Evolutionary conservation across 1,284 basidiomycete species (phyloP).

Genomic region (Rhodotorula sp.): DNA sequence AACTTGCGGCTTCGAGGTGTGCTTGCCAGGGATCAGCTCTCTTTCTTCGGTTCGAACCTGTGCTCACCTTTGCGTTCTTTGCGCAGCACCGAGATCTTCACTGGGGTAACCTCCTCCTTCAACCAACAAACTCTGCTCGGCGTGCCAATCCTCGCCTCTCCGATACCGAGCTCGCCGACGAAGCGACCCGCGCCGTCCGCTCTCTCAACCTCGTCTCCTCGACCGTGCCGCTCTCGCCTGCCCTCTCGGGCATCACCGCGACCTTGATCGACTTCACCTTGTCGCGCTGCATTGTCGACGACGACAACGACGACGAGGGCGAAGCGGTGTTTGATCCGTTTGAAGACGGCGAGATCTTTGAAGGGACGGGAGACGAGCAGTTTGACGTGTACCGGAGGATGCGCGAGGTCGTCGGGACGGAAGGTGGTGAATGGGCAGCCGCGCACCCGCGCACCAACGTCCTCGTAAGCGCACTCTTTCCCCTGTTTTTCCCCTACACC

Average conservation of each 20-base stretch:
- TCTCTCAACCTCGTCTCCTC: background rate
- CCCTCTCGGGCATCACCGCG: constrained; percentile 58
- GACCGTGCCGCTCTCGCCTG: background rate
- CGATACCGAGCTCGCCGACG: background rate
- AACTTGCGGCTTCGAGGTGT: constrained; percentile 78
- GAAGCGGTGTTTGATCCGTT: constrained; percentile 44
- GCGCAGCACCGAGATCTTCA: constrained; percentile 95
- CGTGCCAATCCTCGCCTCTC: constrained; percentile 25
- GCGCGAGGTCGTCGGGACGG: constrained; percentile 59
- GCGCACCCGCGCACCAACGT: constrained; percentile 82
- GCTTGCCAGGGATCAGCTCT: constrained; percentile 32
- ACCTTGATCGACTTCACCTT: constrained; percentile 94
- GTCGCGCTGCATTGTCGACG: constrained; percentile 60
- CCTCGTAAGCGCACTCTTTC: constrained; percentile 61
- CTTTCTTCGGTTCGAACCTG: background rate
- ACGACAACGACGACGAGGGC: background rate
- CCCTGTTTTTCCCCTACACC: background rate
- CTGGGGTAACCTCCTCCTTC: constrained; percentile 93
- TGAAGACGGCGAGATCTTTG: constrained; percentile 48
- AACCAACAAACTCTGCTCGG: constrained; percentile 47
- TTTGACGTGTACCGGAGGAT: constrained; percentile 93
- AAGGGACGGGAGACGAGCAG: constrained; percentile 68
- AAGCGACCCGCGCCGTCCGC: background rate
- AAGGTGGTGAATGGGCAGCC: constrained; percentile 60
- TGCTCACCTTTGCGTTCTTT: too few relatives aligned